Conservation (phyloP, 2,329 filamentous ascomycete genomes). For the Talaromyces sp. region DNA sequence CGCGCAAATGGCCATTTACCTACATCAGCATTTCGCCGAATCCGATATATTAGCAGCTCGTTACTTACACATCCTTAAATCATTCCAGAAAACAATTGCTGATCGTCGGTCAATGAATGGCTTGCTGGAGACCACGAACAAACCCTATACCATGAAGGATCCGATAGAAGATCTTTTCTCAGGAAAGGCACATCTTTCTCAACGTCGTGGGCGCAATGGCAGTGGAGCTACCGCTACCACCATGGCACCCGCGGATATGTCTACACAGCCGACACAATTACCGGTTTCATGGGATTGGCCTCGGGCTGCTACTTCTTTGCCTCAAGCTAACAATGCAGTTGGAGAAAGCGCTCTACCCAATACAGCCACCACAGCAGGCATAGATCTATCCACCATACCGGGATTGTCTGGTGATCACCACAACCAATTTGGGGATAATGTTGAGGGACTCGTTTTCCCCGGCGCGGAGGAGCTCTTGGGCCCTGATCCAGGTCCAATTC, state of each 20-base stretch:
- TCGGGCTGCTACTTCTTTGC: neutral
- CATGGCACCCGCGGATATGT: neutral
- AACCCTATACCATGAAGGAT: constrained; percentile 13
- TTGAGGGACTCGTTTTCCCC: constrained; percentile 19
- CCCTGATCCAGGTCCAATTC: constrained; percentile 16
- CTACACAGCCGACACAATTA: constrained; percentile 1
- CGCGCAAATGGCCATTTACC: constrained; percentile 44
- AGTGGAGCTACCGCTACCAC: neutral
- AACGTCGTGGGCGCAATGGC: neutral
- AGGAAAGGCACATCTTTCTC: neutral
- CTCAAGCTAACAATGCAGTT: neutral
- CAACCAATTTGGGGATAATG: constrained; percentile 17
- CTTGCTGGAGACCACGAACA: neutral
- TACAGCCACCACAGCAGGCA: neutral
- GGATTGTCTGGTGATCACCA: neutral
- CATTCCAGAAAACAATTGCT: constrained; percentile 41
- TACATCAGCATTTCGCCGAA: constrained; percentile 50
- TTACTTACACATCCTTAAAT: constrained; percentile 50
- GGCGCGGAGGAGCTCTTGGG: constrained; percentile 18
- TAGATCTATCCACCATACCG: neutral
- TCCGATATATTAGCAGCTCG: constrained; percentile 51
- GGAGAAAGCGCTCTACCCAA: neutral
- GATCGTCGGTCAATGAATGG: constrained; percentile 15
- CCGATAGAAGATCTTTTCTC: constrained; percentile 20
- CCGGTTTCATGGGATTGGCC: constrained; percentile 19